Evolutionary conservation across 768 basidiomycete species (phyloP).

Genomic region (Auricularia cornea): DNA sequence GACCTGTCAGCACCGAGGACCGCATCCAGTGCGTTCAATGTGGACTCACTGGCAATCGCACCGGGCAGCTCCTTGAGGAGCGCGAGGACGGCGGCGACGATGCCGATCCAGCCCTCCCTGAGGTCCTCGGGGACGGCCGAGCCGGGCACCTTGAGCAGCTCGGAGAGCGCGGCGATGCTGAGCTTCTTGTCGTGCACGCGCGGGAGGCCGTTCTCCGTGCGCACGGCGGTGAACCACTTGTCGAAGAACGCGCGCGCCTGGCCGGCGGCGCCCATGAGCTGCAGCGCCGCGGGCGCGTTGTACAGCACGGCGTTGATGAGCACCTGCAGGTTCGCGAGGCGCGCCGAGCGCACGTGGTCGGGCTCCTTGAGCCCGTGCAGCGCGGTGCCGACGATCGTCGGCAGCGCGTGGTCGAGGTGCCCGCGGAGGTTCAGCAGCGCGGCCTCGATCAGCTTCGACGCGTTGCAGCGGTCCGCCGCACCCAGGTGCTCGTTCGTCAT

Average conservation of each 20-base stretch:
- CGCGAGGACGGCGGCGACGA: slow-evolving; percentile 59
- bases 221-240: slow-evolving; percentile 73
- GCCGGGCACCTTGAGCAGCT: slow-evolving; percentile 63
- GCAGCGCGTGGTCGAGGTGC: slow-evolving; percentile 70
- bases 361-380: slow-evolving; percentile 48
- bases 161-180: slow-evolving; percentile 65
- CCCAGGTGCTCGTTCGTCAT: slow-evolving; percentile 66
- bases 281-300: slow-evolving; percentile 70
- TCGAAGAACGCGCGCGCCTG: slow-evolving; percentile 72
- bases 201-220: slow-evolving; percentile 44
- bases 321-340: slow-evolving; percentile 73
- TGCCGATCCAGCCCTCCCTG: slow-evolving; percentile 65
- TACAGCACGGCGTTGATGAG: slow-evolving; percentile 77
- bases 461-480: slow-evolving; percentile 76
- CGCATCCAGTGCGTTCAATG: no score
- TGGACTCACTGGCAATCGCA: slow-evolving; percentile 60
- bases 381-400: slow-evolving; percentile 54
- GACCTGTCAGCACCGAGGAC: neutral
- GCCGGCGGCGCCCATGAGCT: slow-evolving; percentile 56
- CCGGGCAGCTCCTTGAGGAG: slow-evolving; percentile 73
- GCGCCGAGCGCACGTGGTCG: slow-evolving; percentile 48
- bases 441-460: slow-evolving; percentile 78
- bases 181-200: slow-evolving; percentile 90
- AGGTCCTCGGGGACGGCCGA: slow-evolving; percentile 47
- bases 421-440: slow-evolving; percentile 74